Base-by-base conservation (phyloP, 805 yeast genomes). In the Ogataea parapolymorpha region DNA sequence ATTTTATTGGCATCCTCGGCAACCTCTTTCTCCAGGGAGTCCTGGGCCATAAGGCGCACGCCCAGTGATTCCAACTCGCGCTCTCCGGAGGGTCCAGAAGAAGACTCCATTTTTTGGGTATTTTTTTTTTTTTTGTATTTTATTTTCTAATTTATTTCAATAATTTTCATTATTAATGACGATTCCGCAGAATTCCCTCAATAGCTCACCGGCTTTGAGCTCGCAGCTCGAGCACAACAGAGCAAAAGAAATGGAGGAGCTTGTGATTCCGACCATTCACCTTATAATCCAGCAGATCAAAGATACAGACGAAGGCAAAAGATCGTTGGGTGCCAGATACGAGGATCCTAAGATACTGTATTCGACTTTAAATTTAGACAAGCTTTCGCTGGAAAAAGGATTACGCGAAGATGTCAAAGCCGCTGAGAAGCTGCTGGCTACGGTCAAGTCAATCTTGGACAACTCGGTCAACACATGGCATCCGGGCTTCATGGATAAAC, bases 391-490 rank as follows among this genome's bases (percentile, higher is more conserved):
- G 46, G 50, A 37, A 3, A 35, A 31, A 3, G 54, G 61, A 1
- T 34, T 61, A 10, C 36, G 28, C 7, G 48, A 51, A 20, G n/a
- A 44, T 2, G 24, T 17, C 3, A 37, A 45, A 12, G 43, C 58
- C 1, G 22, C 60, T 4, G 62, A 67, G 23, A 75, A 74, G 6
- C 68, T 85, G 5, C 57, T 75, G 28, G 56, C 55, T 2, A 66
- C 74, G 3, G 72, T 83, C 39, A 80, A 83, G 45, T 59, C 69
- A 32, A 74, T 86, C 1, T 63, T 86, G 47, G 63, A 74, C 35
- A 74, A 80, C 53, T 82, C 91, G 0, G 87, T 84, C 29, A 85
- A 81, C 38, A 87, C 95, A 0, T 87, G 95, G 95, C 84, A 83
- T 56, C 82, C 86, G 0, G 95, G 95, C 1, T 86, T 86, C 55